Evolutionary conservation across 2,329 filamentous ascomycete species (phyloP).

Genomic region (Paecilomyces fulvus): DNA sequence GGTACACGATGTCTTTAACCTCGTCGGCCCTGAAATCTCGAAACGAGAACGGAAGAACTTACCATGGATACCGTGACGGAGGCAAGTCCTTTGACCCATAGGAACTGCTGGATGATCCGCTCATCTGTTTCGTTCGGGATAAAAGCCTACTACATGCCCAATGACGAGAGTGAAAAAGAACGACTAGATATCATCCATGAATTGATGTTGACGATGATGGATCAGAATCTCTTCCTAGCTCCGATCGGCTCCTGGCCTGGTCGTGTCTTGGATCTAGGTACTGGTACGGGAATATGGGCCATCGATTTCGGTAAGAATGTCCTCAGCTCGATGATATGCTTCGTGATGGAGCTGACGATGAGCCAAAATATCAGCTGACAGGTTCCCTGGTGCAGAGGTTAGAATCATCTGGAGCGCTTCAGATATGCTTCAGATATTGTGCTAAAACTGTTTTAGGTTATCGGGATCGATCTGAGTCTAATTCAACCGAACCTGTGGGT

Average conservation of each 20-base stretch:
- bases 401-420: neutral
- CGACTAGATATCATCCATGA: slow-evolving; percentile 13
- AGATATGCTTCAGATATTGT: neutral
- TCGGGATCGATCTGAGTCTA: slow-evolving; percentile 22
- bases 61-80: neutral
- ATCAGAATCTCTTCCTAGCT: slow-evolving; percentile 10
- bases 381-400: slow-evolving; percentile 16
- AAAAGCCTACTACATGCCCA: slow-evolving; percentile 8
- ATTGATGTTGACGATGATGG: slow-evolving; percentile 7
- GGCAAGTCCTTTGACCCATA: neutral
- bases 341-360: neutral
- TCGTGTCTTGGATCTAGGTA: slow-evolving; percentile 12
- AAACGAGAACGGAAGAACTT: neutral
- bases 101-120: neutral
- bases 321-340: neutral
- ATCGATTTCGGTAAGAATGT: slow-evolving; percentile 15
- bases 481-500: slow-evolving; percentile 14
- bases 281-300: slow-evolving; percentile 18
- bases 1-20: neutral
- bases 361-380: slow-evolving; percentile 12
- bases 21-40: neutral
- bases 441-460: slow-evolving; percentile 6
- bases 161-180: slow-evolving; percentile 12
- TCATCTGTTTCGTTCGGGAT: no score
- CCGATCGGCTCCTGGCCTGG: slow-evolving; percentile 9